Evolutionary conservation across 805 yeast species (phyloP).

Genomic region (Yarrowia phangngaensis): DNA sequence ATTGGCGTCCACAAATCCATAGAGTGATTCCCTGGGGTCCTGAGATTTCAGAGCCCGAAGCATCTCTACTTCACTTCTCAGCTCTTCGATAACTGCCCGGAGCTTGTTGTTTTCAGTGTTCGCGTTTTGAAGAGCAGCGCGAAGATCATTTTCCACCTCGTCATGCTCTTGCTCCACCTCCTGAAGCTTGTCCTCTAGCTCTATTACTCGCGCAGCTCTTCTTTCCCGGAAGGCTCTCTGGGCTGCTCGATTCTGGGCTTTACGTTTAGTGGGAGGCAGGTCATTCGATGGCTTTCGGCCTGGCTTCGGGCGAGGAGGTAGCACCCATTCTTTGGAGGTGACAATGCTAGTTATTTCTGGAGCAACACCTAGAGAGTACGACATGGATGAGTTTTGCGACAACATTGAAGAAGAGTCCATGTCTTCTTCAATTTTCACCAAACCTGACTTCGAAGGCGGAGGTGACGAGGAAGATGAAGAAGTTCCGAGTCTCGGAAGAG

Average conservation of each 20-base stretch:
- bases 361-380: conserved; percentile 13
- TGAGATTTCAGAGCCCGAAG: conserved; percentile 5
- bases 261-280: conserved; percentile 11
- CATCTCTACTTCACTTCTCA: conserved; percentile 9
- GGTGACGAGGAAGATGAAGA: conserved; percentile 22
- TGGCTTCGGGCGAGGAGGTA: conserved; percentile 72
- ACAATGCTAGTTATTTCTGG: conserved; percentile 22
- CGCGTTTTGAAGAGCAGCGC: conserved; percentile 13
- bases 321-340: conserved; percentile 66
- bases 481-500: conserved; percentile 9
- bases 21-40: conserved; percentile 22
- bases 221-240: conserved; percentile 23
- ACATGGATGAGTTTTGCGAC: conserved; percentile 20
- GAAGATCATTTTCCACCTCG: conserved; percentile 11
- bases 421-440: conserved; percentile 21
- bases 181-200: conserved; percentile 5
- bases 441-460: conserved; percentile 10
- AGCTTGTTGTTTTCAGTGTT: conserved; percentile 35
- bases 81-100: conserved; percentile 31
- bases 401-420: conserved; percentile 7
- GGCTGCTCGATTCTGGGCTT: conserved; percentile 21
- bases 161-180: conserved; percentile 9
- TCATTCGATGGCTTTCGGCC: conserved; percentile 40
- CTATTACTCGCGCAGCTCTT: conserved; percentile 21
- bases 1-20: conserved; percentile 19